A percentile compares a stretch with the other conserved stretches of the same genome.
Evolutionary conservation across 306 rosid genomes (phyloP).

Genomic region (Inga leiocalycina): DNA sequence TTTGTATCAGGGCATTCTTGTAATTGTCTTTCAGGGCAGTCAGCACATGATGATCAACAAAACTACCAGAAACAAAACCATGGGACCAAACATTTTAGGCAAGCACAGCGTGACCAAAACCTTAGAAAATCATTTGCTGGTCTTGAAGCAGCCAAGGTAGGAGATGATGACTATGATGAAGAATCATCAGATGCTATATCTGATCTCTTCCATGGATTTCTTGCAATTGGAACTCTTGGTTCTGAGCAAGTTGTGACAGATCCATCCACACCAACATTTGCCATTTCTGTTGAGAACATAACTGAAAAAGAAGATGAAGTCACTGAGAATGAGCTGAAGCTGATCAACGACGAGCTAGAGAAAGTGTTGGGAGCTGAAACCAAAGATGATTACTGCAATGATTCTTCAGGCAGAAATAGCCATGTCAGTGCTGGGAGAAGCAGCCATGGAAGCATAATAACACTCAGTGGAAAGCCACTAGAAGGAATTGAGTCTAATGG

Average conservation of each 20-base stretch:
- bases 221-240: slow-evolving; percentile 94
- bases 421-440: slow-evolving; percentile 86
- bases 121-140: slow-evolving; percentile 73
- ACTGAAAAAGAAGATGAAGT: slow-evolving; percentile 88
- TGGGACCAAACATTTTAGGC: slow-evolving; percentile 60
- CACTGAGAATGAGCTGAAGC: slow-evolving; percentile 81
- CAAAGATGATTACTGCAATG: slow-evolving; percentile 66
- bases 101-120: slow-evolving; percentile 55
- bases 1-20: slow-evolving; percentile 50
- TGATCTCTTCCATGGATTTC: slow-evolving; percentile 92
- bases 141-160: slow-evolving; percentile 60
- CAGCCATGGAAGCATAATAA: slow-evolving; percentile 82
- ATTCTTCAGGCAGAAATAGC: slow-evolving; percentile 85
- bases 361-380: slow-evolving; percentile 80
- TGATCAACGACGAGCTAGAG: slow-evolving; percentile 87
- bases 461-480: slow-evolving; percentile 75
- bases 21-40: slow-evolving; percentile 76
- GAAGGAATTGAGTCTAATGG: slow-evolving; percentile 56
- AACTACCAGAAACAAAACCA: slow-evolving; percentile 57
- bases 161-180: slow-evolving; percentile 58
- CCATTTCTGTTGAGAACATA: slow-evolving; percentile 73
- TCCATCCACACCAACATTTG: slow-evolving; percentile 80
- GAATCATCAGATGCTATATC: slow-evolving; percentile 54
- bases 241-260: slow-evolving; percentile 57
- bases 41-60: slow-evolving; percentile 78